Evolutionary conservation across 2,329 filamentous ascomycete genomes (phyloP).

Genomic region (Cladosporium sphaerospermum): DNA sequence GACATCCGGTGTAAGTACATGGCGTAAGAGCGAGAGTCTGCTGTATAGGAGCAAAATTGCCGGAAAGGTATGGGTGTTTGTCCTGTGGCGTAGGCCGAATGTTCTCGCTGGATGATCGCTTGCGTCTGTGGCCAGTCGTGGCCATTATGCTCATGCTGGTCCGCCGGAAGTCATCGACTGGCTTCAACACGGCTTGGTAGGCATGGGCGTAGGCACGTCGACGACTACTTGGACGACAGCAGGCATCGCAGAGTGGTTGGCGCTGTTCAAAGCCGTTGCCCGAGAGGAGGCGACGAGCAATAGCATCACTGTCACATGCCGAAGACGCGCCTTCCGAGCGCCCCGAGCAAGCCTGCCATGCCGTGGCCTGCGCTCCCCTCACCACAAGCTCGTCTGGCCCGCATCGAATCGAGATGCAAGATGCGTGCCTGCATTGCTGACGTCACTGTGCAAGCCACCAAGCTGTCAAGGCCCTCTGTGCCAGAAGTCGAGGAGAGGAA

Average conservation of each 20-base stretch:
- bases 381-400: neutral
- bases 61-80: slow-evolving; percentile 48
- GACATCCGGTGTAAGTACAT: slow-evolving; percentile 51
- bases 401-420: slow-evolving; percentile 1
- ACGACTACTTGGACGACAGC: no score
- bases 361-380: neutral
- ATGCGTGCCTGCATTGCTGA: neutral
- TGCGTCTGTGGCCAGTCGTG: slow-evolving; percentile 26
- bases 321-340: neutral
- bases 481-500: neutral
- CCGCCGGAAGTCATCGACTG: no score
- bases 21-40: slow-evolving; percentile 49
- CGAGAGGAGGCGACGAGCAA: neutral
- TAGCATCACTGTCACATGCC: slow-evolving; percentile 12
- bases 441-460: neutral
- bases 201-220: no score
- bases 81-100: slow-evolving; percentile 27
- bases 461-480: neutral
- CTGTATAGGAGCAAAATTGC: slow-evolving; percentile 64
- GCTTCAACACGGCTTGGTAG: no score
- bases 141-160: slow-evolving; percentile 1
- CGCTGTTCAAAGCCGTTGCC: neutral
- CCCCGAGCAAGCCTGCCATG: neutral
- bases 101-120: slow-evolving; percentile 23
- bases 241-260: neutral